These are phyloP conservation scores for Aspergillus sergii DNA, from an alignment of 2,329 filamentous ascomycete species.

Conservation along the genomic window DNA sequence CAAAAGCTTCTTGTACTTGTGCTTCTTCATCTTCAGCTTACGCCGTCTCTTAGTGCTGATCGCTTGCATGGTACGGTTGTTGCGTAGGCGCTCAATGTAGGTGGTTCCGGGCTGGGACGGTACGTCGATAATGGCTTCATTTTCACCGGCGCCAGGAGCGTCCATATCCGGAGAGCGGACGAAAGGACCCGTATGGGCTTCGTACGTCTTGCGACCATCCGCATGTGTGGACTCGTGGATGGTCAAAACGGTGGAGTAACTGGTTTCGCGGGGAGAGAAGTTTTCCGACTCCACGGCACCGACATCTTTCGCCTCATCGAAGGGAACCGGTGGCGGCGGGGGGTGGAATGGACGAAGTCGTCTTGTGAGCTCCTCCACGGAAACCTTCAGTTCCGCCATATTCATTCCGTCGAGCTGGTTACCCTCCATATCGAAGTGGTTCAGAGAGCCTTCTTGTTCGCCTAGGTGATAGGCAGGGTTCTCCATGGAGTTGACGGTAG, in stretches of 20 bases:
- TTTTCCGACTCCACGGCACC: slow-evolving; percentile 42
- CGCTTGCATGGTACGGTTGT: slow-evolving; percentile 65
- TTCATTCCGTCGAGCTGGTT: slow-evolving; percentile 48
- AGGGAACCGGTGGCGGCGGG: slow-evolving; percentile 75
- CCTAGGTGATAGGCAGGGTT: slow-evolving; percentile 35
- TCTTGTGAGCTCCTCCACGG: slow-evolving; percentile 69
- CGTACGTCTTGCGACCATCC: slow-evolving; percentile 55
- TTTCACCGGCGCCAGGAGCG: slow-evolving; percentile 32
- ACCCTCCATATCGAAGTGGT: slow-evolving; percentile 37
- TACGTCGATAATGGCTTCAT: slow-evolving; percentile 57
- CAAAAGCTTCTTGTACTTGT: slow-evolving; percentile 99
- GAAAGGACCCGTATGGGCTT: slow-evolving; percentile 54
- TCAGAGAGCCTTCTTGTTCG: slow-evolving; percentile 39
- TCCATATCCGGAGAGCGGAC: slow-evolving; percentile 45
- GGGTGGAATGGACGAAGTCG: slow-evolving; percentile 79
- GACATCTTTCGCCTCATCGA: slow-evolving; percentile 44
- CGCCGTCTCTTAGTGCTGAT: slow-evolving; percentile 91
- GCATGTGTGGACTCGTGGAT: slow-evolving; percentile 56
- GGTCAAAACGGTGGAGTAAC: slow-evolving; percentile 54
- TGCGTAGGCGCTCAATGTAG: slow-evolving; percentile 71
- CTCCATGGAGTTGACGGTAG: slow-evolving; percentile 49
- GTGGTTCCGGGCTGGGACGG: slow-evolving; percentile 44
- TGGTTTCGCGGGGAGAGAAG: slow-evolving; percentile 39
- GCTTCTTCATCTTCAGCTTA: slow-evolving; percentile 99
- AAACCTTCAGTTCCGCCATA: slow-evolving; percentile 65